Evolutionary conservation across 345 rosid genomes (phyloP), one percentile per base, ranked within the genome.

Genomic region (Abelmoschus esculentus): DNA sequence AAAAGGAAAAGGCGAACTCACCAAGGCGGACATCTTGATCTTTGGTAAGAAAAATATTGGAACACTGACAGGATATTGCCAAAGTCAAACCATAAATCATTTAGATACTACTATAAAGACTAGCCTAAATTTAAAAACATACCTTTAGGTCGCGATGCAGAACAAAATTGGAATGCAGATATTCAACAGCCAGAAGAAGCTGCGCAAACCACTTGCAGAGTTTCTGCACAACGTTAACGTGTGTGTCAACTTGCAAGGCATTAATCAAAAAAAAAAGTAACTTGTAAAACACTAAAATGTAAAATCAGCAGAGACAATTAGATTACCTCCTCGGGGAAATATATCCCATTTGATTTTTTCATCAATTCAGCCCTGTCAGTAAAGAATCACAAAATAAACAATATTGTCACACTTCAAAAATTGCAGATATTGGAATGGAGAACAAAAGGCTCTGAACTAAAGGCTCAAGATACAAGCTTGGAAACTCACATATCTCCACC

Each of bases 201-300:
- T 95, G 99, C 1, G 96, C 77, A 77, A 95, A 95, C 99, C 99
- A 95, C 85, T 88, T 95, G 90, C 96, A 95, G 26, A 95, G 90
- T 86, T 90, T 95, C 99, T 95, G 83, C 57, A 63, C 17, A 66
- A 70, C 28, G 19, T 13, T 46, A 22, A 57, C 47, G 53, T 26
- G 60, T 40, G 68, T 9, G 47, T 32, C 32, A 0, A 18, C 34
- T 18, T 31, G 8, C 14, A 70, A 72, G 74, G 66, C 64, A 77
- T 49, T 36, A 61, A 49, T 62, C 55, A 58, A 46, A 54, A 66
- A 72, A 72, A 3, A 58, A 10, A 7, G 64, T 29, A 15, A 5
- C 42, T 18, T 7, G 56, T 26, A 17, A n/a, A n/a, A n/a, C n/a
- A n/a, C n/a, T n/a, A n/a, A n/a, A n/a, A n/a, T 7, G 56, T 26